Conservation (phyloP, 2,329 filamentous ascomycete genomes). For the Colletotrichum viniferum region DNA sequence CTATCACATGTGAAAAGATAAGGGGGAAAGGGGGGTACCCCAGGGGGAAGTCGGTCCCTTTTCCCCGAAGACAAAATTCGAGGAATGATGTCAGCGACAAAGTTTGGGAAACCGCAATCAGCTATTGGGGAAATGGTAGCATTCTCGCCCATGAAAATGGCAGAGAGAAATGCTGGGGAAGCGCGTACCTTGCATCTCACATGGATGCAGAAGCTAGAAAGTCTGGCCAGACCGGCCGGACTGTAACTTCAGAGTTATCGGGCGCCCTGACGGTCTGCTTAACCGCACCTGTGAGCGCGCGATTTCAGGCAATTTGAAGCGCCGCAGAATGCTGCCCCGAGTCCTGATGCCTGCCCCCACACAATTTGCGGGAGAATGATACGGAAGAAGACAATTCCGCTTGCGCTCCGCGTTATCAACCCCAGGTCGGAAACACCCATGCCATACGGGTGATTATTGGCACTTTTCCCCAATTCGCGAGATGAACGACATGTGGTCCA, state of each 20-base stretch:
- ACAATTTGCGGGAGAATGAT: neutral
- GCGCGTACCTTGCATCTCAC: constrained; percentile 17
- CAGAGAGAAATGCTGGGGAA: constrained; percentile 4
- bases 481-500: neutral
- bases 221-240: neutral
- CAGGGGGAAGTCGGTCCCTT: constrained; percentile 12
- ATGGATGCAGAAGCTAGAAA: neutral
- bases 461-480: neutral
- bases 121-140: neutral
- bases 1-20: constrained; percentile 22
- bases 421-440: neutral
- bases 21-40: neutral
- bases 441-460: neutral
- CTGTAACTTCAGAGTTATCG: neutral
- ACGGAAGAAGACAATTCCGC: constrained; percentile 12
- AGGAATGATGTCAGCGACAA: constrained; percentile 18
- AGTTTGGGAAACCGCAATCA: constrained; percentile 1
- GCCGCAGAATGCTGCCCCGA: constrained; percentile 13
- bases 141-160: neutral
- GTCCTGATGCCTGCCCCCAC: constrained; percentile 9
- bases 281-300: constrained; percentile 11
- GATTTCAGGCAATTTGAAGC: constrained; percentile 13
- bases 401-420: neutral
- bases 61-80: constrained; percentile 1
- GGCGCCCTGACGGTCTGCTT: neutral